Evolutionary conservation across 495 filamentous ascomycete species (phyloP).

Genomic region (Talaromyces proteolyticus): DNA sequence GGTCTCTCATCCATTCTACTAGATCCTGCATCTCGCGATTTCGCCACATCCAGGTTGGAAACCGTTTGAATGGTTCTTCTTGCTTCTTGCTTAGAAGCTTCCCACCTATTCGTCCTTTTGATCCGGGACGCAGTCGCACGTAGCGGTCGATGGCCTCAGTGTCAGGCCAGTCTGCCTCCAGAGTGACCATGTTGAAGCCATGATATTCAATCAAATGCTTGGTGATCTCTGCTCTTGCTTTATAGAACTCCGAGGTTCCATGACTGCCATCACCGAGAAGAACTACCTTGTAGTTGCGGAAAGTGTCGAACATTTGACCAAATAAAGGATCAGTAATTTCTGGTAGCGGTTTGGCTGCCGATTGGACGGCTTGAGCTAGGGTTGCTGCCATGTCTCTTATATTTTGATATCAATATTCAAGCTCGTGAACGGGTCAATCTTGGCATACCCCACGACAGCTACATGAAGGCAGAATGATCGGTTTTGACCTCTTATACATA

Average conservation of each 20-base stretch:
- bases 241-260: constrained; percentile 56
- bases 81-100: constrained; percentile 17
- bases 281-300: constrained; percentile 35
- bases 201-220: constrained; percentile 46
- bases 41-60: constrained; percentile 61
- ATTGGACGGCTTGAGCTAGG: constrained; percentile 27
- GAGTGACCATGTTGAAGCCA: constrained; percentile 49
- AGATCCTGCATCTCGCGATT: constrained; percentile 50
- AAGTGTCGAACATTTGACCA: constrained; percentile 36
- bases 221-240: constrained; percentile 48
- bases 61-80: constrained; percentile 43
- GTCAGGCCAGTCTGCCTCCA: constrained; percentile 58
- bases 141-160: constrained; percentile 52
- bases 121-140: constrained; percentile 40
- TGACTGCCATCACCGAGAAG: constrained; percentile 54
- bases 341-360: constrained; percentile 34
- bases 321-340: constrained; percentile 29
- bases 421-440: background rate
- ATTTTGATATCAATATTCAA: background rate
- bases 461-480: background rate
- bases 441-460: no score
- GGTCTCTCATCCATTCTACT: constrained; percentile 50
- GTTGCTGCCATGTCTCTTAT: constrained; percentile 2
- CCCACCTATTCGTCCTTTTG: constrained; percentile 24
- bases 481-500: background rate